These are phyloP conservation scores for Hamamelis virginiana DNA, from an alignment of 164 flowering plant species.

Conservation along the genomic window DNA sequence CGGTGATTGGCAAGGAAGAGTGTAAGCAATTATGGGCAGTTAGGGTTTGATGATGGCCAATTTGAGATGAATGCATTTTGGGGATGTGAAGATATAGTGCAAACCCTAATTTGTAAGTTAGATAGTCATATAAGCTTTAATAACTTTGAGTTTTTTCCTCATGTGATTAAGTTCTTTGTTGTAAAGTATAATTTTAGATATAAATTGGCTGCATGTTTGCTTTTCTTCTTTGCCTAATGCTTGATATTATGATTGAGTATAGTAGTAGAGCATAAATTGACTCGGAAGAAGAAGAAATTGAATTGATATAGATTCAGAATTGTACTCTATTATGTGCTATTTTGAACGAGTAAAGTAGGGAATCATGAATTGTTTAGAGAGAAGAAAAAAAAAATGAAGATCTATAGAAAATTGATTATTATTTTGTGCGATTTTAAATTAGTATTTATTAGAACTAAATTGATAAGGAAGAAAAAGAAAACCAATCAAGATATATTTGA, in stretches of 20 bases:
- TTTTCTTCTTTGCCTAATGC: not conserved
- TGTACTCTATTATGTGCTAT: no score
- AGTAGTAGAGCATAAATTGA: not conserved
- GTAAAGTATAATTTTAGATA: not conserved
- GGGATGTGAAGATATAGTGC: no score
- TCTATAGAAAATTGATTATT: no score
- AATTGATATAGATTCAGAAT: not conserved
- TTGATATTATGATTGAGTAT: not conserved
- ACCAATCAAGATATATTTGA: no score
- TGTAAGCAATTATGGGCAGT: slow-evolving; percentile 14
- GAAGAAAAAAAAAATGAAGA: no score
- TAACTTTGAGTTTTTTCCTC: not conserved
- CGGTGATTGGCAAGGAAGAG: slow-evolving; percentile 6
- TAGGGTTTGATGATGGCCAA: slow-evolving; percentile 10
- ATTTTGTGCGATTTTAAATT: no score
- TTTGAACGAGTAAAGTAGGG: no score
- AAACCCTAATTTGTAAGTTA: slow-evolving; percentile 8
- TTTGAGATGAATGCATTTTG: not conserved
- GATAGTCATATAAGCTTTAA: no score
- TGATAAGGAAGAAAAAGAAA: no score
- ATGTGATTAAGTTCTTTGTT: not conserved
- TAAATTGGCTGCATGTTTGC: not conserved
- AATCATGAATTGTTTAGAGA: no score
- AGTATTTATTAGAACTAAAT: no score
- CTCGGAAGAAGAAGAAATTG: not conserved